A percentile compares a stretch with the other conserved stretches of the same genome.
phyloP scores from a whole-genome alignment of 331 rosid species.

The Rhamnella rubrinervis region DNA sequence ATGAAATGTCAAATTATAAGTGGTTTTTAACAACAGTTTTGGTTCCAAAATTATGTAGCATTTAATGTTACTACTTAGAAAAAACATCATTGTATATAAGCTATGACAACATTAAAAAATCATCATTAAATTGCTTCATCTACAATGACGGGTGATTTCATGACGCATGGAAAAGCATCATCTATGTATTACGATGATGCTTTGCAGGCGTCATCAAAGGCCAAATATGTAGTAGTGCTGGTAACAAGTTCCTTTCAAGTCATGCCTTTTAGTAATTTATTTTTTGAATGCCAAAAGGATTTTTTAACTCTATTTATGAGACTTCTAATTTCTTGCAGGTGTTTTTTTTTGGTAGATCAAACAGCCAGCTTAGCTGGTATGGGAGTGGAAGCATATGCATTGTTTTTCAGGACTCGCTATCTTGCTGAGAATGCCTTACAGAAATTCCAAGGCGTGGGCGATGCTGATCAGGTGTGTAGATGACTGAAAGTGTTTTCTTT shows the following conservation, averaged over 20 bases:
- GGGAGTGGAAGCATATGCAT: conserved; percentile 88
- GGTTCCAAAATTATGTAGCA: too few species aligned
- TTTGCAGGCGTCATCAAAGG: too few species aligned
- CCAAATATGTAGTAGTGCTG: too few species aligned
- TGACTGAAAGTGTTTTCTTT: background rate
- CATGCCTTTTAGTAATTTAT: background rate
- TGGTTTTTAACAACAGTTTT: too few species aligned
- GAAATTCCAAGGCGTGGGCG: conserved; percentile 24
- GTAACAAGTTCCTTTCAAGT: background rate
- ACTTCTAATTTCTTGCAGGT: conserved; percentile 51
- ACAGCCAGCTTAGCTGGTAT: conserved; percentile 71
- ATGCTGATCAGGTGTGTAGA: conserved; percentile 35
- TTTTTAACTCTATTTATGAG: conserved; percentile 2
- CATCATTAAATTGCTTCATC: too few species aligned
- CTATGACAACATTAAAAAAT: too few species aligned
- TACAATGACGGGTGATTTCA: too few species aligned
- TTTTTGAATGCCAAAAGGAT: background rate
- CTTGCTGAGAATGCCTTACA: conserved; percentile 45
- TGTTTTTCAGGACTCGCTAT: conserved; percentile 64
- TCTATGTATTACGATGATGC: too few species aligned
- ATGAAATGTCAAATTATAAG: too few species aligned
- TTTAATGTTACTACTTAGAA: too few species aligned
- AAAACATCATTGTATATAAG: too few species aligned
- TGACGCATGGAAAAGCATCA: too few species aligned
- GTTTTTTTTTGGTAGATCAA: conserved; percentile 87